Evolutionary conservation across 768 basidiomycete species (phyloP).

Genomic region (Rhodotorula graminis): DNA sequence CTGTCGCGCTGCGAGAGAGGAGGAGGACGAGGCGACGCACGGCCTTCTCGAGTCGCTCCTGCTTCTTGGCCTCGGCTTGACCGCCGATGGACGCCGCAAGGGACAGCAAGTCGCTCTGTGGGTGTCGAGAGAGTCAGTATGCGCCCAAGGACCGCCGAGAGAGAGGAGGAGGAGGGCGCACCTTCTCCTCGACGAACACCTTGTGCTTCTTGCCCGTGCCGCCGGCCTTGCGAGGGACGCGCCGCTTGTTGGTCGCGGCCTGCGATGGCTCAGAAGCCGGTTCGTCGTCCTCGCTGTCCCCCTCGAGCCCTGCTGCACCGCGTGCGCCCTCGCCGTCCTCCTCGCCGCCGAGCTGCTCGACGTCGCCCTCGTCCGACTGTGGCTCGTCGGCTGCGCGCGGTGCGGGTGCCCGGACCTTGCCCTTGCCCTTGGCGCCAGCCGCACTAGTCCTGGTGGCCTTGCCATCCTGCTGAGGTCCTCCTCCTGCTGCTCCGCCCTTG

Average conservation of each 20-base stretch:
- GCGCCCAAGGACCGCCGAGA: too few relatives aligned
- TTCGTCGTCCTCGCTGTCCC: not conserved
- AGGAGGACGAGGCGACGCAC: slow-evolving; percentile 2
- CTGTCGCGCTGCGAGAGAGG: too few relatives aligned
- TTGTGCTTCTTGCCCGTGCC: slow-evolving; percentile 26
- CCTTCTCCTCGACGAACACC: slow-evolving; percentile 29
- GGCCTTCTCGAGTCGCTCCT: not conserved
- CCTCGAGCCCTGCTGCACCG: not conserved
- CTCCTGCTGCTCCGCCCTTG: not conserved
- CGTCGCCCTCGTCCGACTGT: too few relatives aligned
- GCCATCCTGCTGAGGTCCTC: too few relatives aligned
- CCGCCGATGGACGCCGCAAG: slow-evolving; percentile 21
- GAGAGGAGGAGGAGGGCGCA: not conserved
- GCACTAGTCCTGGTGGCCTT: too few relatives aligned
- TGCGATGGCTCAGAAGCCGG: not conserved
- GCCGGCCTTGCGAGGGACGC: slow-evolving; percentile 7
- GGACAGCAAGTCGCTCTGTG: slow-evolving; percentile 19
- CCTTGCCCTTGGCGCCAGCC: not conserved
- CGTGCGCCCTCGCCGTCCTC: too few relatives aligned
- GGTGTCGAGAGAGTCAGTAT: not conserved
- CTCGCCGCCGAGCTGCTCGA: not conserved
- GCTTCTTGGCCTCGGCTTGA: slow-evolving; percentile 3
- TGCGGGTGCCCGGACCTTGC: too few relatives aligned
- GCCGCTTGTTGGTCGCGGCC: not conserved
- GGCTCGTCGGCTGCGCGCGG: not conserved